Percentiles rank a stretch among this genome's conserved stretches.
phyloP scores from a whole-genome alignment of 208 protist species.

The Trypanosomatidae sp. region DNA sequence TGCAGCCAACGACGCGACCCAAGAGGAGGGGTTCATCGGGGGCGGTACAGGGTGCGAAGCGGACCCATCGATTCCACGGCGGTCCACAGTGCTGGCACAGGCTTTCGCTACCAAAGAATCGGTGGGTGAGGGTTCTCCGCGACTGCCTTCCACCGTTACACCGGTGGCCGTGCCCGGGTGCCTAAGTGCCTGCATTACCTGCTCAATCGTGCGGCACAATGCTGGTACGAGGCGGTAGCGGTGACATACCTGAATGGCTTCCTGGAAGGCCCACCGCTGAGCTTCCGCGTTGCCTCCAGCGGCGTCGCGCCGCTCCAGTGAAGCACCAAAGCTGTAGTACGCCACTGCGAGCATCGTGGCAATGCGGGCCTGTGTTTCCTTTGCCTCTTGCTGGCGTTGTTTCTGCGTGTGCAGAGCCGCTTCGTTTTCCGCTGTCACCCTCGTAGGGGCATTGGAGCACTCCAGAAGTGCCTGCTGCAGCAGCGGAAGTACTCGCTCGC shows the following conservation, averaged over 20 bases:
- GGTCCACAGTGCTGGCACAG: neutral
- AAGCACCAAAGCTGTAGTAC: slow-evolving; percentile 86
- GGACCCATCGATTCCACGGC: neutral
- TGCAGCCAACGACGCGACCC: neutral
- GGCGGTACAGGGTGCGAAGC: neutral
- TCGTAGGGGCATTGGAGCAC: slow-evolving; percentile 8
- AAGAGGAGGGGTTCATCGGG: slow-evolving; percentile 9
- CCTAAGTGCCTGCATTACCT: slow-evolving; percentile 57
- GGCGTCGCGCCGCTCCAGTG: slow-evolving; percentile 59
- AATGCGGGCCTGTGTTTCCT: slow-evolving; percentile 12
- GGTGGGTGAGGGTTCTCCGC: neutral
- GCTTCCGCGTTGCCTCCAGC: slow-evolving; percentile 27
- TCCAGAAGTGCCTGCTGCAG: slow-evolving; percentile 57
- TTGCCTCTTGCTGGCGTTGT: slow-evolving; percentile 28
- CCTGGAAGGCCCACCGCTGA: slow-evolving; percentile 55
- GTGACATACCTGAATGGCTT: slow-evolving; percentile 47
- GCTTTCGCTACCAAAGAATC: neutral
- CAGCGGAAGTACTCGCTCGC: slow-evolving; percentile 60
- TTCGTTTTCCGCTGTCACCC: neutral
- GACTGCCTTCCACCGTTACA: neutral
- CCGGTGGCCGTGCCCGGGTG: slow-evolving; percentile 10
- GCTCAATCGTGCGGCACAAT: slow-evolving; percentile 62
- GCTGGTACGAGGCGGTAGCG: slow-evolving; percentile 56
- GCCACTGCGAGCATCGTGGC: slow-evolving; percentile 84
- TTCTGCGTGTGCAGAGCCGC: slow-evolving; percentile 31